Base-by-base conservation (phyloP, 345 rosid species). In the Atalantia buxifolia region DNA sequence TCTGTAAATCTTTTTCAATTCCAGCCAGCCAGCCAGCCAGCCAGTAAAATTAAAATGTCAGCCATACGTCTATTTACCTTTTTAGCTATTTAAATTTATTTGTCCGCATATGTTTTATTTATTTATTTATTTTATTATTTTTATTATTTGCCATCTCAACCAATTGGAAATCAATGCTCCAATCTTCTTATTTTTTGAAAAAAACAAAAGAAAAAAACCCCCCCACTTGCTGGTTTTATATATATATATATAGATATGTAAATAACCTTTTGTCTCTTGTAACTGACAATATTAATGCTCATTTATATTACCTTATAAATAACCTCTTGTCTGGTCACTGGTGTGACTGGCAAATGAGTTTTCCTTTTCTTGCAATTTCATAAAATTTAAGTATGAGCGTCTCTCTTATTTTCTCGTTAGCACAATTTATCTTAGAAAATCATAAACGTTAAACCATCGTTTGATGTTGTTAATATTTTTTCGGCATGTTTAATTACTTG, bases 1-100 rank as follows among this genome's bases (percentile, higher is more conserved):
- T 81, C 56, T 65, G 57, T 78, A 40, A 80, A 53, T 18, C 79
- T 40, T 84, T 84, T 82, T 69, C 35, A 66, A 19, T 66, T 38
- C 35, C 69, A 35, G 9, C 14, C 69, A 35, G 25, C 21, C 35
- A 18, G 33, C 33, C 68, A 21, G 4, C 6, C 69, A 35, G 25
- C 9, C 35, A 21, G 35, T 66, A 36, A 66, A 45, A 12, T 45
- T 3, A 19, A 66, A 33, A 53, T 53, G 42, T 12, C 9, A 76
- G 27, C 83, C 80, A 50, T 72, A 70, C 63, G 64, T 31, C 19
- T 65, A 18, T 30, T 3, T 28, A 13, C 16, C 14, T 62, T 10
- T 71, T 6, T 25, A 55, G 64, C 45, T 55, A 7, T 22, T n/a
- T 45, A 12, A 12, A 3, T 13, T 45, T 14, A 13, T 13, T 13